Base-by-base conservation (phyloP, 2,329 filamentous ascomycete genomes). In the Amylocarpus encephaloides region DNA sequence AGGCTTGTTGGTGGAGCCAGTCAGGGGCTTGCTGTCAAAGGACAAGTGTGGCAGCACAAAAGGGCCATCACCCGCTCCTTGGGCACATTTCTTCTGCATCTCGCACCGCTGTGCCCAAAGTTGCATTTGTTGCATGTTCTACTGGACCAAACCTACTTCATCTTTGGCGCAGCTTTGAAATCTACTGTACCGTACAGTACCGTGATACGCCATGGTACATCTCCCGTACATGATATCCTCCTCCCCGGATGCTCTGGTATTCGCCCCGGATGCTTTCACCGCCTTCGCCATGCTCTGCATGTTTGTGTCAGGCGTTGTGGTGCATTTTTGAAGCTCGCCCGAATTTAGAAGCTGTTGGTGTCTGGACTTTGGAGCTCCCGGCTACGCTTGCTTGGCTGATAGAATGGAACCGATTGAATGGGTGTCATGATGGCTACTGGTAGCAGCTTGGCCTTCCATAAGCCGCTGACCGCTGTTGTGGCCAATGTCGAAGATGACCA, bases 131-230 rank as follows among this genome's bases (percentile, higher is more conserved):
- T 26, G 22, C 22, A 4, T 26, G 4, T 26, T 26, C 22, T 26
- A 7, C 22, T 26, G 22, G 22, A 26, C 22, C 22, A 7, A 26
- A 26, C 22, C 22, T 26, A 7, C 22, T 26, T 26, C 22, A 26
- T 26, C 7, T 26, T 26, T 26, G 22, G 22, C 7, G 22, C 22
- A 26, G 22, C 22, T 26, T 26, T 26, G 4, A 26, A 26, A 26
- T 26, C 22, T 26, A 26, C 22, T 26, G 22, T 26, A 26, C 22
- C 7, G 22, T 26, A 26, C 22, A 26, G 22, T 15, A 30, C 13
- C 19, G 22, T 43, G 41, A 43, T 22, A 43, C 41, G 41, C 41
- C 41, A 43, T 43, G 16, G 44, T 46, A 46, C 44, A 46, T 46
- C 26, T n/a, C 11, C 43, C 29, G 22, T 43, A 11, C 40, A 26